Conservation (phyloP, 164 flowering plant species). For the Kingdonia uniflora region DNA sequence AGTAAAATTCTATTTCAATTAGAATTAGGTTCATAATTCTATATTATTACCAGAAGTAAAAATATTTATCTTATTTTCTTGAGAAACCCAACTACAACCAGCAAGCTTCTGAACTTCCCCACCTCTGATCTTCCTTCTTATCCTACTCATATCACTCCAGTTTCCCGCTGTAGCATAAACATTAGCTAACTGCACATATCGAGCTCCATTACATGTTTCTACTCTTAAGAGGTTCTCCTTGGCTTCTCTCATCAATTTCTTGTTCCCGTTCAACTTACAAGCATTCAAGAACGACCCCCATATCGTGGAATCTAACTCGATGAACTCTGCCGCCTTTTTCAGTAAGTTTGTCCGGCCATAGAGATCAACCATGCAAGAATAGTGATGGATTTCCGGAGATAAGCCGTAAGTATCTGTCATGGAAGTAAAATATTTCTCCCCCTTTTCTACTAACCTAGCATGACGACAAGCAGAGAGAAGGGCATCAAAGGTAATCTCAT, state of each 20-base stretch:
- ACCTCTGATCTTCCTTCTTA: constrained; percentile 69
- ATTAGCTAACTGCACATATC: constrained; percentile 81
- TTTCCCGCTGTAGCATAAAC: constrained; percentile 64
- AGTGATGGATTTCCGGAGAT: constrained; percentile 63
- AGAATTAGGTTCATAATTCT: too few relatives aligned
- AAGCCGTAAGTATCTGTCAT: constrained; percentile 46
- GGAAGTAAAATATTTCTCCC: constrained; percentile 51
- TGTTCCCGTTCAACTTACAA: constrained; percentile 41
- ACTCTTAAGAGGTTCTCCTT: constrained; percentile 43
- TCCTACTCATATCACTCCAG: constrained; percentile 68
- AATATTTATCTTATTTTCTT: constrained; percentile 31
- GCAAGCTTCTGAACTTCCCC: constrained; percentile 46
- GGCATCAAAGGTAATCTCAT: constrained; percentile 59
- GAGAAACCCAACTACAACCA: constrained; percentile 79
- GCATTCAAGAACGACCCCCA: constrained; percentile 61
- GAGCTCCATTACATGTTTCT: constrained; percentile 47
- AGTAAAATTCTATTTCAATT: too few relatives aligned
- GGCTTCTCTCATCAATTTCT: constrained; percentile 33
- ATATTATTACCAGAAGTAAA: constrained; percentile 67
- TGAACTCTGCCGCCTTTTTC: constrained; percentile 39
- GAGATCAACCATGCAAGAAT: constrained; percentile 78
- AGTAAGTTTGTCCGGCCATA: constrained; percentile 56
- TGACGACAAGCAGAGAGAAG: constrained; percentile 82
- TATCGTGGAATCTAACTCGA: constrained; percentile 40
- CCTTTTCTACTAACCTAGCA: constrained; percentile 45